These are phyloP conservation scores for Phytomonas sp. DNA, from an alignment of 208 protist genomes.

Conservation along the genomic window DNA sequence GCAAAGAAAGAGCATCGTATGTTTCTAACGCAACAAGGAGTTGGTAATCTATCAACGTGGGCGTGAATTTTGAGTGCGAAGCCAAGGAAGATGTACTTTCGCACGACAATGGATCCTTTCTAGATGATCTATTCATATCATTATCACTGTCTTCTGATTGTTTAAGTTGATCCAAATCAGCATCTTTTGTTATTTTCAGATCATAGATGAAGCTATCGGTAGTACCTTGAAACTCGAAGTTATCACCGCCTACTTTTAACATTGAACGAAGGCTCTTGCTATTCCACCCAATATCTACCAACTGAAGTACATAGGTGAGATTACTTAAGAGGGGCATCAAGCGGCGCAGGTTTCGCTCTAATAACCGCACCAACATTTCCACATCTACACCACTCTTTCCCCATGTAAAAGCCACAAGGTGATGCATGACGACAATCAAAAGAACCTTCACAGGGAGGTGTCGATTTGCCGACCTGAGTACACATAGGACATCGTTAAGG, in stretches of 20 bases:
- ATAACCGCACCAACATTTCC: constrained; percentile 46
- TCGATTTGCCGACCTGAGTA: constrained; percentile 11
- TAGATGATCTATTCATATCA: neutral
- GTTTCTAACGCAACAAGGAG: constrained; percentile 51
- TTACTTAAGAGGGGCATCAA: constrained; percentile 51
- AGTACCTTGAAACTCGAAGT: neutral
- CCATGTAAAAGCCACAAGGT: constrained; percentile 61
- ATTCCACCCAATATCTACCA: constrained; percentile 22
- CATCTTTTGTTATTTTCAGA: neutral
- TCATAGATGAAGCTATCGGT: neutral
- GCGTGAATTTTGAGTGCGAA: neutral
- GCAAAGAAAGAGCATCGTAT: constrained; percentile 39
- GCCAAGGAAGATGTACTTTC: neutral
- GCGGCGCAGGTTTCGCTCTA: constrained; percentile 74
- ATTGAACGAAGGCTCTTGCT: constrained; percentile 12
- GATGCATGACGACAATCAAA: constrained; percentile 68
- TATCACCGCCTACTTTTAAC: neutral
- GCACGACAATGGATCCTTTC: neutral
- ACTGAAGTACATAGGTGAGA: constrained; percentile 31
- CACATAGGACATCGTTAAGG: neutral
- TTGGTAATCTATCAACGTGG: constrained; percentile 31
- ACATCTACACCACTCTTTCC: constrained; percentile 43
- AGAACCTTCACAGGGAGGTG: constrained; percentile 49
- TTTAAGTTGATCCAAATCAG: neutral
- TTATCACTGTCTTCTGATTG: neutral